Evolutionary conservation across 2,329 filamentous ascomycete genomes (phyloP), one percentile per base, ranked within the genome.

Genomic region (Trichoderma polysporum): DNA sequence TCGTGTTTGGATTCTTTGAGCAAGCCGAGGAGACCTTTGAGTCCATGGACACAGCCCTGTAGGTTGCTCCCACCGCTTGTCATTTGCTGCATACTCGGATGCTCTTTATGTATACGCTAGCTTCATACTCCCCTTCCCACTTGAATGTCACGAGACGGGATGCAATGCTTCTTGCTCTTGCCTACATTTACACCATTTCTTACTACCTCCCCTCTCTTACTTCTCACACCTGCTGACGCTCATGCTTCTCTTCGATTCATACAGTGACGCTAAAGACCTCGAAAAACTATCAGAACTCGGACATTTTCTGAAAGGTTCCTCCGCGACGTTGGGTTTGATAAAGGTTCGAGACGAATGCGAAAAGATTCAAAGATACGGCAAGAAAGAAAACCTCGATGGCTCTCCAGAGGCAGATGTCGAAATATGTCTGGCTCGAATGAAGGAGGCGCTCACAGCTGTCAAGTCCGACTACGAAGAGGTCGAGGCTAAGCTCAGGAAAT

Each of bases 241-340:
- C 7, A 19, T 12, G 5, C 4, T 45, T 41, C 19, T 57, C 29
- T 66, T 17, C 25, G 27, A 33, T 12, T 35, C 9, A 8, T 35
- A 68, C 76, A 97, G 93, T 71, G 79, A 87, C 71, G 78, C 85
- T 2, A 84, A 86, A 74, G 84, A 97, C 68, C 87, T 98, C 66
- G 79, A 81, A n/a, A 83, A 88, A 71, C 87, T 98, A 41, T 97
- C 93, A 37, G 85, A 87, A 62, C 88, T 97, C 35, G 95, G 95
- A 49, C 95, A 99, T 81, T 99, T 97, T 82, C 85, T 99, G 72
- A 99, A 99, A 81, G 95, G 95, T 68, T 98, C 94, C 7, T 97
- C 94, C 9, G 94, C 95, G 45, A 97, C 95, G 4, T 86, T 99
- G 63, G 95, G 95, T 53, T 86, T 98, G 65, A 90, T 87, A 74